These are phyloP conservation scores for Starmerella apis DNA, from an alignment of 805 yeast genomes.

Conservation along the genomic window DNA sequence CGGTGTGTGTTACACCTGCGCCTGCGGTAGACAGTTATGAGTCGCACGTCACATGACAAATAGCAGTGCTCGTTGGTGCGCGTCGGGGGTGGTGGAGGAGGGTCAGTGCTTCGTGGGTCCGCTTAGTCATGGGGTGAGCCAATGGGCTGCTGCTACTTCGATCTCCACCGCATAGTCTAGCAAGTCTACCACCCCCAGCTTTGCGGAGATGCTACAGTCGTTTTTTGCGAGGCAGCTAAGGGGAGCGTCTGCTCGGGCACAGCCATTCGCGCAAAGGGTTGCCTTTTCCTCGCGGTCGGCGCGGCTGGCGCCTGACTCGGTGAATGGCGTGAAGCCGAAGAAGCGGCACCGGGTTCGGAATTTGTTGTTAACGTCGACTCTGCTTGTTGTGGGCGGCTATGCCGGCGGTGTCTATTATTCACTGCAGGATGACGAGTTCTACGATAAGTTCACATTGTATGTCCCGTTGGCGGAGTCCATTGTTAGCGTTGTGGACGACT, in stretches of 20 bases:
- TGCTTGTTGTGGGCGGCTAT: slow-evolving; percentile 35
- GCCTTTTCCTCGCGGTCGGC: slow-evolving; percentile 10
- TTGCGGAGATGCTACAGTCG: slow-evolving; percentile 8
- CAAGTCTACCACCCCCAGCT: slow-evolving; percentile 1
- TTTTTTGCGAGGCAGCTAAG: background rate
- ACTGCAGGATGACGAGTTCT: slow-evolving; percentile 46
- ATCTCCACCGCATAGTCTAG: background rate
- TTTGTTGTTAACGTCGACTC: slow-evolving; percentile 26
- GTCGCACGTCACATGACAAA: too few relatives aligned
- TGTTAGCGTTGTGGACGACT: slow-evolving; percentile 42
- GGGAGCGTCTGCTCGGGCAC: background rate
- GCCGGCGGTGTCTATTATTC: slow-evolving; percentile 53
- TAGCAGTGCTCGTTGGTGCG: background rate
- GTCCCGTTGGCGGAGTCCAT: slow-evolving; percentile 54
- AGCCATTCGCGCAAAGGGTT: background rate
- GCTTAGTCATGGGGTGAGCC: slow-evolving; percentile 1
- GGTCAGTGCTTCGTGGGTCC: background rate
- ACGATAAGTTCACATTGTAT: slow-evolving; percentile 50
- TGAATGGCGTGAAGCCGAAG: slow-evolving; percentile 6
- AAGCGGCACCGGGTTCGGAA: slow-evolving; percentile 28
- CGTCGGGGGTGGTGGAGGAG: background rate
- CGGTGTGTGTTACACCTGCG: too few relatives aligned
- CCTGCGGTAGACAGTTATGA: too few relatives aligned
- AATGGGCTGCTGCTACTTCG: slow-evolving; percentile 3
- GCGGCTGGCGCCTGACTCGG: slow-evolving; percentile 8